phyloP scores from a whole-genome alignment of 805 yeast genomes.

The Candida broadrunensis region DNA sequence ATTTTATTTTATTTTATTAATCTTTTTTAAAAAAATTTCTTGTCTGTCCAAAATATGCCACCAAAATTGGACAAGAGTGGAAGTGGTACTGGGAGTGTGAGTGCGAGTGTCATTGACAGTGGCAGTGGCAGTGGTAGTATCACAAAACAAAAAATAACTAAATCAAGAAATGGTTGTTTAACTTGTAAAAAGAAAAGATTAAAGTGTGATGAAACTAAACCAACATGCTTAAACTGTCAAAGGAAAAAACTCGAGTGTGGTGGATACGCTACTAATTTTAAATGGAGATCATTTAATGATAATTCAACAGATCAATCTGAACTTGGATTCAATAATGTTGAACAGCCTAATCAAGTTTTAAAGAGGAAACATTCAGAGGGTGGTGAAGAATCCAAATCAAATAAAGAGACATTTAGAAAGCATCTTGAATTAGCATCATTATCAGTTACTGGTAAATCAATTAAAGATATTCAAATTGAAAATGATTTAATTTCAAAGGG shows the following conservation, averaged over 20 bases:
- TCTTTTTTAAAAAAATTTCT: no score
- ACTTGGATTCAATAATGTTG: background rate
- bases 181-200: slow-evolving; percentile 88
- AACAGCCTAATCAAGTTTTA: background rate
- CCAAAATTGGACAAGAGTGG: slow-evolving; percentile 2
- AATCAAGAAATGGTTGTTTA: slow-evolving; percentile 80
- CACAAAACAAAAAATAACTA: slow-evolving; percentile 58
- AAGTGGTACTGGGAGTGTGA: no score
- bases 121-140: slow-evolving; percentile 27
- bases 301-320: background rate
- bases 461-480: slow-evolving; percentile 49
- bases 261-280: slow-evolving; percentile 62
- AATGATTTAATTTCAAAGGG: slow-evolving; percentile 50
- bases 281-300: slow-evolving; percentile 57
- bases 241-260: slow-evolving; percentile 59
- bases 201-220: slow-evolving; percentile 87
- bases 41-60: no score
- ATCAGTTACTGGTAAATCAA: slow-evolving; percentile 54
- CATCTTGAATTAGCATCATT: slow-evolving; percentile 57
- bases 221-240: slow-evolving; percentile 73
- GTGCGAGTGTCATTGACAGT: no score
- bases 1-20: no score
- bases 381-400: background rate
- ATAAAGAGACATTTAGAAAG: slow-evolving; percentile 25
- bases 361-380: background rate